Evolutionary conservation across 495 filamentous ascomycete genomes (phyloP), one percentile per base, ranked within the genome.

Genomic region (Cercophora scortea): DNA sequence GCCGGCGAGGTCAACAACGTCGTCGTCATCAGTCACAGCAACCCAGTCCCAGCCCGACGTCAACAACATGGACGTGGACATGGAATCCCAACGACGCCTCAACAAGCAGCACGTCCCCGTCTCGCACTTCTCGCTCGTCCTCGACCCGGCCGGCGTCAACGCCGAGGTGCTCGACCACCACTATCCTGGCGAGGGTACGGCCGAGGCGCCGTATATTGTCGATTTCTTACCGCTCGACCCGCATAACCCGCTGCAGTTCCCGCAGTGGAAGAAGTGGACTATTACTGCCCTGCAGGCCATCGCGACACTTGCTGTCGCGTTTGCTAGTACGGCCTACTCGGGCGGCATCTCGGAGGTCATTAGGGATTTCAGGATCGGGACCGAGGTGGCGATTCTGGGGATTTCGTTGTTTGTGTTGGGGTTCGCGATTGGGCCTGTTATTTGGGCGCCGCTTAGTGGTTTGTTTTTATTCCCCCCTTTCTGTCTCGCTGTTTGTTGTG

Each of bases 321-420:
- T 94, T 55, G 86, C 84, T 35, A 89, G 85, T 8, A 88, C 87
- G 1, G 87, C 87, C 10, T 91, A 85, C 57, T 72, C 86, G 32
- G 86, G 87, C 36, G 88, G 88, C 59, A 67, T 87, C 11, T 61
- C 64, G n/a, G 70, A 86, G 53, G 79, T 89, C 45, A 69, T 80
- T 53, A 32, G 17, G 12, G 68, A 82, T 32, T 89, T 89, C 55
- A 39, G 75, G n/a, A 73, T 85, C 40, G 76, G 77, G 39, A 63
- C 71, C 3, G 82, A 83, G 50, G 67, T 89, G 3, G 79, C 79
- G 16, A 82, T 81, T 25, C 69, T 89, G 0, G 86, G 85, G 40
- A 67, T 90, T 16, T 89, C 86, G 33, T 70, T 89, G 50, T 90
- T 88, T 67, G 86, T 90, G 17, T 51, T 88, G 13, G 87, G 87